Conservation (phyloP, 495 filamentous ascomycete genomes). For the Monascus purpureus region DNA sequence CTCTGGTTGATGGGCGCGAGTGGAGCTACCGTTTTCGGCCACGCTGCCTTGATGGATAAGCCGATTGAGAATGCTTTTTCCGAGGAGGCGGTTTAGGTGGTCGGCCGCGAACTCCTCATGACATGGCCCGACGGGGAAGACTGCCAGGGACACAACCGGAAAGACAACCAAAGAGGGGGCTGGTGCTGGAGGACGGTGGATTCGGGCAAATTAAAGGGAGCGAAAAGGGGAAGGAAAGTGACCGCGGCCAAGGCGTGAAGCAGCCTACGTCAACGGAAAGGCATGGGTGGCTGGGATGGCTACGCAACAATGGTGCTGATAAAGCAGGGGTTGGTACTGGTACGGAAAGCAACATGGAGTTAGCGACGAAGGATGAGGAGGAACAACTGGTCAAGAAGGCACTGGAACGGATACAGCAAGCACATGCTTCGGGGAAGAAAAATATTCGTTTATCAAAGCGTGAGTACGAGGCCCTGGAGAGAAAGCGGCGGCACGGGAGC, state of each 20-base stretch:
- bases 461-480: slow-evolving; percentile 64
- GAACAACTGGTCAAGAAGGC: slow-evolving; percentile 61
- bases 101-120: slow-evolving; percentile 98
- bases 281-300: background rate
- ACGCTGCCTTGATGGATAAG: slow-evolving; percentile 94
- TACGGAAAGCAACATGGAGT: slow-evolving; percentile 39
- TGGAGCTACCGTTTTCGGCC: slow-evolving; percentile 82
- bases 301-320: slow-evolving; percentile 15
- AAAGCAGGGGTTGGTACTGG: slow-evolving; percentile 35
- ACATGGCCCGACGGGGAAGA: slow-evolving; percentile 96
- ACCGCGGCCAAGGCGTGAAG: slow-evolving; percentile 40
- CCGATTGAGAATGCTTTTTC: slow-evolving; percentile 99
- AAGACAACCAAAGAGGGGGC: slow-evolving; percentile 44
- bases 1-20: slow-evolving; percentile 94
- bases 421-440: slow-evolving; percentile 53
- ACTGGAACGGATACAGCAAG: slow-evolving; percentile 59
- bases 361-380: slow-evolving; percentile 50
- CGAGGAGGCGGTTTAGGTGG: slow-evolving; percentile 99
- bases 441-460: slow-evolving; percentile 63
- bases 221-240: slow-evolving; percentile 50
- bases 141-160: slow-evolving; percentile 70
- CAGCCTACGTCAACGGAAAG: slow-evolving; percentile 1
- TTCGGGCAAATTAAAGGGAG: slow-evolving; percentile 54
- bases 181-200: slow-evolving; percentile 39
- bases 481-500: slow-evolving; percentile 45